A percentile compares a stretch with the other conserved stretches of the same genome.
Conservation (phyloP, 1,284 basidiomycete genomes). For the Earliella scabrosa region DNA sequence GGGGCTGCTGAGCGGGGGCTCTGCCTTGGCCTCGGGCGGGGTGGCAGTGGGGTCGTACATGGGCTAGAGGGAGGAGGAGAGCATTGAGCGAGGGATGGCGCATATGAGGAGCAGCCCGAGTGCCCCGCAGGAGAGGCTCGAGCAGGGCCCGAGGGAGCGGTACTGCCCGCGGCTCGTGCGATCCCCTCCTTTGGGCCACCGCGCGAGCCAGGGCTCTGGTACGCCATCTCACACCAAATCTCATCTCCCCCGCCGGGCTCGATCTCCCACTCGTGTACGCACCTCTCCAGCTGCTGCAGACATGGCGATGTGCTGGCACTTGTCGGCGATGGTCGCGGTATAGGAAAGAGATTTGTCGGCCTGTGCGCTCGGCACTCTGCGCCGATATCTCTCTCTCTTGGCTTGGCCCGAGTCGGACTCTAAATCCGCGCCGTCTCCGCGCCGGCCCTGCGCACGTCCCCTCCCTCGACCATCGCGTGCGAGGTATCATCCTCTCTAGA, state of each 20-base stretch:
- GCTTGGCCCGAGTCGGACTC: conserved; percentile 6
- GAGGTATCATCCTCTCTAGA: background rate
- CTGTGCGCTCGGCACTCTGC: background rate
- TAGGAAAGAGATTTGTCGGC: background rate
- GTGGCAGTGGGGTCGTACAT: conserved; percentile 12
- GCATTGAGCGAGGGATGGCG: conserved; percentile 9
- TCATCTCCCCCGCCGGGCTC: conserved; percentile 4
- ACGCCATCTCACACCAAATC: conserved; percentile 24
- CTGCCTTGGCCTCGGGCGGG: background rate
- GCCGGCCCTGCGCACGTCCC: too few relatives aligned
- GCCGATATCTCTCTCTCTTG: background rate
- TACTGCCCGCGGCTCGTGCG: conserved; percentile 24
- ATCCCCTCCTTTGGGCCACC: conserved; percentile 25
- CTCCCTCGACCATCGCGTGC: too few relatives aligned
- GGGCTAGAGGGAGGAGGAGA: conserved; percentile 8
- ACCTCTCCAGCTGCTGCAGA: conserved; percentile 14
- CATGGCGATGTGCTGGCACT: too few relatives aligned
- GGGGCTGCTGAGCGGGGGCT: conserved; percentile 1
- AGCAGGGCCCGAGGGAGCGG: conserved; percentile 30
- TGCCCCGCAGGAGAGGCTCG: conserved; percentile 1
- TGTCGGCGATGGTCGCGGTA: background rate
- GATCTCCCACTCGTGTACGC: conserved; percentile 13
- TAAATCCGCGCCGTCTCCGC: background rate
- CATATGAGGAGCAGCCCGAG: conserved; percentile 13
- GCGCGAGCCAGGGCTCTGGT: conserved; percentile 29